Percentiles rank a stretch among this genome's conserved stretches.
These are phyloP conservation scores for Cladophialophora chaetospira DNA, from an alignment of 2,329 filamentous ascomycete species.

Conservation along the genomic window DNA sequence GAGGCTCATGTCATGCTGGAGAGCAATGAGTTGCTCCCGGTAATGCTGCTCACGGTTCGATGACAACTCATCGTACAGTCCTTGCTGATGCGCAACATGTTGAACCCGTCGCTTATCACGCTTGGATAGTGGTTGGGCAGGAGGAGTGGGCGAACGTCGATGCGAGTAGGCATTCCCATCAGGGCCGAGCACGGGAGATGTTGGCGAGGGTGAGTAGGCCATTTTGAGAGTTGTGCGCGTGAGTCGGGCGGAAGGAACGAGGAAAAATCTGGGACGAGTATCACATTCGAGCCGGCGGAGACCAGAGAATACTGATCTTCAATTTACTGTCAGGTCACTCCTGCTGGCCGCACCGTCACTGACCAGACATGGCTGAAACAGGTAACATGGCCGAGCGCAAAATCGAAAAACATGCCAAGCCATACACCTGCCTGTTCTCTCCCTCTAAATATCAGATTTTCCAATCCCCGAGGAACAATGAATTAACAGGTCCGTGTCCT, in stretches of 20 bases:
- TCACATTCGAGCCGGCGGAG: too few relatives aligned
- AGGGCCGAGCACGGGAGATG: slow-evolving; percentile 36
- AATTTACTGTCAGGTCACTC: background rate
- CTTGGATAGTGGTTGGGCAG: slow-evolving; percentile 66
- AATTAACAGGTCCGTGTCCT: too few relatives aligned
- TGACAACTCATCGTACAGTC: slow-evolving; percentile 75
- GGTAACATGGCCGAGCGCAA: background rate
- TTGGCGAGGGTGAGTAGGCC: slow-evolving; percentile 45
- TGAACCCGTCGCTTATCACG: slow-evolving; percentile 85
- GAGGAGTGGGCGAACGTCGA: slow-evolving; percentile 38
- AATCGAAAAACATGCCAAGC: background rate
- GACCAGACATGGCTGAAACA: background rate
- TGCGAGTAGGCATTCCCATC: slow-evolving; percentile 20
- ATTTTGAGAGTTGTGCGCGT: slow-evolving; percentile 31
- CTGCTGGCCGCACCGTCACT: background rate
- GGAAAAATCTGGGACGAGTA: background rate
- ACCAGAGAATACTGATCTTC: background rate
- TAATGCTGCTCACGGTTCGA: slow-evolving; percentile 82
- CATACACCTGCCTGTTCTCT: too few relatives aligned
- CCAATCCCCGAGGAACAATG: too few relatives aligned
- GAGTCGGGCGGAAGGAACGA: background rate
- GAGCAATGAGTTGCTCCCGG: slow-evolving; percentile 82
- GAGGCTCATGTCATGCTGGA: slow-evolving; percentile 87
- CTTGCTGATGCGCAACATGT: slow-evolving; percentile 75
- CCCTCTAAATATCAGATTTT: too few relatives aligned